These are phyloP conservation scores for Kwoniella europaea DNA, from an alignment of 768 basidiomycete species.

Conservation along the genomic window DNA sequence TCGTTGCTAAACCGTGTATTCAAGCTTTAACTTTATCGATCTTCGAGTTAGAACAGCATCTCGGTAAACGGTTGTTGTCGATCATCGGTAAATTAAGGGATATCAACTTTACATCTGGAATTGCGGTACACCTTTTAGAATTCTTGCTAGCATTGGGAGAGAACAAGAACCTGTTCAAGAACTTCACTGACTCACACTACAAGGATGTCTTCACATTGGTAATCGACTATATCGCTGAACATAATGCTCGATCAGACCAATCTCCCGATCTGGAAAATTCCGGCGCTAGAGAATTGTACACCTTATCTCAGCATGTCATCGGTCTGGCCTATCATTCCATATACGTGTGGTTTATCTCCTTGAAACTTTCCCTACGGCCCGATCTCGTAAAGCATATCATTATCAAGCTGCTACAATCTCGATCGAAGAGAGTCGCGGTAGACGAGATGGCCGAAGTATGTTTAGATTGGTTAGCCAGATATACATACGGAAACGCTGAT, in stretches of 20 bases:
- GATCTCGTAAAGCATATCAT: constrained; percentile 84
- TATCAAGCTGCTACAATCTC: constrained; percentile 80
- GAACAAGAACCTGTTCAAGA: constrained; percentile 75
- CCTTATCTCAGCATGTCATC: constrained; percentile 87
- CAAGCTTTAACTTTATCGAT: constrained; percentile 85
- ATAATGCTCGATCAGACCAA: constrained; percentile 60
- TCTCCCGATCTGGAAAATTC: constrained; percentile 37
- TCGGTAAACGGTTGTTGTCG: constrained; percentile 76
- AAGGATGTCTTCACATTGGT: constrained; percentile 94
- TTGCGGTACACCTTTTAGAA: constrained; percentile 95
- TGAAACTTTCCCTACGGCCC: constrained; percentile 79
- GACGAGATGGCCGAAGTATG: constrained; percentile 94
- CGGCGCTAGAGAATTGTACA: constrained; percentile 60
- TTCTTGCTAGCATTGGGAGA: constrained; percentile 87
- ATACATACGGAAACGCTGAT: constrained; percentile 91
- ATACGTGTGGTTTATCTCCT: constrained; percentile 91
- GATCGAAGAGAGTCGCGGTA: constrained; percentile 71
- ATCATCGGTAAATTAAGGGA: constrained; percentile 81
- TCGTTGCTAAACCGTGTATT: constrained; percentile 78
- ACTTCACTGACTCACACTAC: constrained; percentile 88
- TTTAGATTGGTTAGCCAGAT: constrained; percentile 95
- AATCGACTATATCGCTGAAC: constrained; percentile 87
- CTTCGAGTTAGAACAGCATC: constrained; percentile 80
- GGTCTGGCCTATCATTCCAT: constrained; percentile 87
- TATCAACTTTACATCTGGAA: constrained; percentile 90